phyloP scores from a whole-genome alignment of 2,329 filamentous ascomycete genomes.

The Pochonia chlamydosporia region DNA sequence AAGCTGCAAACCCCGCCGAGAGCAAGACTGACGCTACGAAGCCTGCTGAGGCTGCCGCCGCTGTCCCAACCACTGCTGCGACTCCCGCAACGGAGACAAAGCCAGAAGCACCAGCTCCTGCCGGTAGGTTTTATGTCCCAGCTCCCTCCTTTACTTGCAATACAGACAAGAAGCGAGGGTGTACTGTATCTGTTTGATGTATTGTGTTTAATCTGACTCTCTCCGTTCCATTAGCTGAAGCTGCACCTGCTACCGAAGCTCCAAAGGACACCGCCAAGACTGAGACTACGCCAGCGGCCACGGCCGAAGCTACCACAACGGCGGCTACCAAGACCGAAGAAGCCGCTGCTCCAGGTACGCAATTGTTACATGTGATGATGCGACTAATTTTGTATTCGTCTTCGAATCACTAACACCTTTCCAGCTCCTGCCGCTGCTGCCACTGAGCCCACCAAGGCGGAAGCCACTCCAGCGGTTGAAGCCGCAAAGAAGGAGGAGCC shows the following conservation, averaged over 20 bases:
- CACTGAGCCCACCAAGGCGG: slow-evolving; percentile 1
- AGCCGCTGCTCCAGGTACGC: slow-evolving; percentile 4
- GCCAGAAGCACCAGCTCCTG: slow-evolving; percentile 23
- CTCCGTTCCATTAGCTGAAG: slow-evolving; percentile 14
- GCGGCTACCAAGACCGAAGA: slow-evolving; percentile 4
- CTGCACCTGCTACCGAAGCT: slow-evolving; percentile 14
- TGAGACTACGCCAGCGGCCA: background rate
- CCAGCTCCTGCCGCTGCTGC: slow-evolving; percentile 7
- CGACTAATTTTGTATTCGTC: too few relatives aligned
- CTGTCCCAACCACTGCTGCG: slow-evolving; percentile 20
- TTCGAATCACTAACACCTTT: too few relatives aligned
- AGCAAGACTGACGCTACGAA: slow-evolving; percentile 20
- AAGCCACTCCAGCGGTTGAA: slow-evolving; percentile 11
- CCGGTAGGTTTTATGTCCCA: slow-evolving; percentile 15
- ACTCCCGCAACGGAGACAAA: slow-evolving; percentile 31
- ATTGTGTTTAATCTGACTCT: slow-evolving; percentile 9
- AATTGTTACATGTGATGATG: too few relatives aligned
- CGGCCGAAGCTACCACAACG: background rate
- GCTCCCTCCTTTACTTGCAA: background rate
- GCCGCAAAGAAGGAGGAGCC: slow-evolving; percentile 21
- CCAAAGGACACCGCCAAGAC: slow-evolving; percentile 4
- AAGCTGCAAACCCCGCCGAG: slow-evolving; percentile 6
- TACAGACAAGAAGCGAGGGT: too few relatives aligned
- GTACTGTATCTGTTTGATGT: background rate
- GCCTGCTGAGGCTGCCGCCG: slow-evolving; percentile 17